These are phyloP conservation scores for Suillus hirtellus DNA, from an alignment of 768 basidiomycete genomes.

Conservation along the genomic window DNA sequence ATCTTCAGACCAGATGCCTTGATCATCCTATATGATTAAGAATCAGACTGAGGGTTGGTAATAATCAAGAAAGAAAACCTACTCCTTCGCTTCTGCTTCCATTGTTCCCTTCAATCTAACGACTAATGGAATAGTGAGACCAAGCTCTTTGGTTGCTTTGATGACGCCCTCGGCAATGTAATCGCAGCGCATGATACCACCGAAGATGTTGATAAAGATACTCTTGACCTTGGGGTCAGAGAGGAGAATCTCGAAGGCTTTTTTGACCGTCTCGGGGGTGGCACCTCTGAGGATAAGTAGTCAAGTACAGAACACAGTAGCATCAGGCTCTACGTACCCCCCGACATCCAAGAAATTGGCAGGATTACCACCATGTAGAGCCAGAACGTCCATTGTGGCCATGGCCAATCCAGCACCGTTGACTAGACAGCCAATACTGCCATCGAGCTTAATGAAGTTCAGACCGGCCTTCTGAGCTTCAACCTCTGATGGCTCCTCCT, in stretches of 20 bases:
- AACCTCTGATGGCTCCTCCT: slow-evolving; percentile 97
- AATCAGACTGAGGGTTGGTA: slow-evolving; percentile 12
- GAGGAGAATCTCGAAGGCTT: slow-evolving; percentile 95
- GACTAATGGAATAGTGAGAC: slow-evolving; percentile 81
- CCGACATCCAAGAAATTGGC: slow-evolving; percentile 99
- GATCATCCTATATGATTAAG: slow-evolving; percentile 70
- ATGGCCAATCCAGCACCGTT: slow-evolving; percentile 99
- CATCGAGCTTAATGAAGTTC: slow-evolving; percentile 99
- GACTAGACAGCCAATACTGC: slow-evolving; percentile 94
- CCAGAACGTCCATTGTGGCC: slow-evolving; percentile 99
- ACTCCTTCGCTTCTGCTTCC: slow-evolving; percentile 94
- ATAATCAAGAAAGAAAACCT: slow-evolving; percentile 32
- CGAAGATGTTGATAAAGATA: slow-evolving; percentile 98
- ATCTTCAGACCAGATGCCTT: slow-evolving; percentile 90
- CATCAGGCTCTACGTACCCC: slow-evolving; percentile 52
- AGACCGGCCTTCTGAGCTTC: slow-evolving; percentile 95
- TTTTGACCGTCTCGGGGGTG: slow-evolving; percentile 99
- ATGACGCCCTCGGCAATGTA: slow-evolving; percentile 99
- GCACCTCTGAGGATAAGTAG: slow-evolving; percentile 67
- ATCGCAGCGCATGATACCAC: slow-evolving; percentile 99
- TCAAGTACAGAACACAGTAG: slow-evolving; percentile 4
- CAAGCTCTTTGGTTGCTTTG: slow-evolving; percentile 91
- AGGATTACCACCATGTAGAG: slow-evolving; percentile 93
- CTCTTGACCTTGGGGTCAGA: slow-evolving; percentile 92
- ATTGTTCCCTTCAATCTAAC: slow-evolving; percentile 97